Evolutionary conservation across 768 basidiomycete species (phyloP), one percentile per base, ranked within the genome.

Genomic region (Xanthoconium purpureum): DNA sequence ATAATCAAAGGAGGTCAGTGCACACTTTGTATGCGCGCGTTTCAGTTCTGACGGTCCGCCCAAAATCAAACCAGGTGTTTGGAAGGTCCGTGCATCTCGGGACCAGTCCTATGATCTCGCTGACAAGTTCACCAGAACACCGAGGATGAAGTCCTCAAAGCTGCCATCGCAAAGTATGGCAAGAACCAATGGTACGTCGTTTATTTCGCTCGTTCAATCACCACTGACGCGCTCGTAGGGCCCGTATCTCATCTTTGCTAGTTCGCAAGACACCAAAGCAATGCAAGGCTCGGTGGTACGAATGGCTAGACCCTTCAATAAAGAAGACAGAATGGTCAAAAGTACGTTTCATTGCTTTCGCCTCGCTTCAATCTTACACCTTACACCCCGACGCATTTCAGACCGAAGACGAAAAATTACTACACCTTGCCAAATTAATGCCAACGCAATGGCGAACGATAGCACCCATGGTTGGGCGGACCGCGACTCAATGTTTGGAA

Each of bases 291-390:
- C 89, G 94, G 39, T 98, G 96, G 96, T 98, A 96, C 69, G 96
- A 98, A 76, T 98, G 97, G 97, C 77, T 98, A 47, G 97, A 99
- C 75, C 97, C 97, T 7, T 95, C 94, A 50, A 99, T 98, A 75
- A 98, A 98, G 75, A 99, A 99, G 79, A 98, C 96, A 17, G 97
- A 98, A 73, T 99, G 97, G 97, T 97, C 95, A 45, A 98, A 98
- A 77, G 94, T 88, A 57, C 46, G 80, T 15, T 12, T 15, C 18
- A 15, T 18, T 36, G 15, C 18, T 14, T 8, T 39, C 12, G 17
- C 5, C 17, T 29, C 0, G 35, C 46, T 10, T 17, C 10, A 33
- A 11, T 46, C 46, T 55, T 9, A 55, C 44, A 30, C 14, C 42
- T 50, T 18, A 29, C 57, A 29, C 24, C 24, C 24, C 24, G 4